Conservation (phyloP, 2,329 filamentous ascomycete genomes). For the Nemania sp. region DNA sequence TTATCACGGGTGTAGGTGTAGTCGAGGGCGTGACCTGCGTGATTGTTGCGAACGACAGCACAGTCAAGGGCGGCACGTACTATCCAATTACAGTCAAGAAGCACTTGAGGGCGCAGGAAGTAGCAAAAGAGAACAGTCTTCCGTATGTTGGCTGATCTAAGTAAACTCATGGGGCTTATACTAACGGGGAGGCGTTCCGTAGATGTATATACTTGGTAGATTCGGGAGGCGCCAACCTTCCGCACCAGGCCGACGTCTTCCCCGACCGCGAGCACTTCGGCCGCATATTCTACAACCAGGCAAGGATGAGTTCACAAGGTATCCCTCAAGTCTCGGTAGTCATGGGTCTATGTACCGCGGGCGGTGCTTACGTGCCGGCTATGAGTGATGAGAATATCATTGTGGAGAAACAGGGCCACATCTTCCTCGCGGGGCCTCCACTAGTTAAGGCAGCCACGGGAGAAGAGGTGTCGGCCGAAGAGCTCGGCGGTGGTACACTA, state of each 20-base stretch:
- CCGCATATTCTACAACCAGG: slow-evolving; percentile 98
- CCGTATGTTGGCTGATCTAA: slow-evolving; percentile 60
- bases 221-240: slow-evolving; percentile 93
- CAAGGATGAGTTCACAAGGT: slow-evolving; percentile 86
- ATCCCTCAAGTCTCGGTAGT: slow-evolving; percentile 96
- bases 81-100: slow-evolving; percentile 98
- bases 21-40: slow-evolving; percentile 93
- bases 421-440: slow-evolving; percentile 94
- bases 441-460: slow-evolving; percentile 96
- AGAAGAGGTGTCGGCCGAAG: slow-evolving; percentile 89
- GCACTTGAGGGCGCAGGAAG: slow-evolving; percentile 89
- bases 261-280: slow-evolving; percentile 95
- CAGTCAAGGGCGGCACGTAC: slow-evolving; percentile 97
- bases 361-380: slow-evolving; percentile 93
- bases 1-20: slow-evolving; percentile 91
- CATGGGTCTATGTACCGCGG: slow-evolving; percentile 97
- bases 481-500: slow-evolving; percentile 88
- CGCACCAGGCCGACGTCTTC: slow-evolving; percentile 95
- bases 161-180: neutral
- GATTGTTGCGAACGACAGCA: slow-evolving; percentile 95
- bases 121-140: slow-evolving; percentile 86
- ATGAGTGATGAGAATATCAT: slow-evolving; percentile 99
- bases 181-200: slow-evolving; percentile 28
- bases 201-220: slow-evolving; percentile 96
- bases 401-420: slow-evolving; percentile 93